A percentile compares a stretch with the other conserved stretches of the same genome.
Conservation (phyloP, 2,329 filamentous ascomycete genomes). For the Xenosphaeropsis pyriputrescens region DNA sequence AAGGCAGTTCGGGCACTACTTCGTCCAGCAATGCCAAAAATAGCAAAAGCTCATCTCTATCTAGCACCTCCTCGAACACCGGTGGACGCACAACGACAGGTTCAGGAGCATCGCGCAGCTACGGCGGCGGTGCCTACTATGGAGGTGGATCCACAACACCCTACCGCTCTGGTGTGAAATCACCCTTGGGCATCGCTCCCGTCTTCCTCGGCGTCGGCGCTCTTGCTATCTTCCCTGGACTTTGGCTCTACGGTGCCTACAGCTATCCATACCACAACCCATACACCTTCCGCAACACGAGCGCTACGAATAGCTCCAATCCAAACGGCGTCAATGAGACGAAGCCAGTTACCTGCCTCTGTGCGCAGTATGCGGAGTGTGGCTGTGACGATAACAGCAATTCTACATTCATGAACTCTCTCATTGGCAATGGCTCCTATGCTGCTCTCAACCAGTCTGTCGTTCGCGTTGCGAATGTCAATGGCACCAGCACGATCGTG, state of each 20-base stretch:
- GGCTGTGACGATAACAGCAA: slow-evolving; percentile 56
- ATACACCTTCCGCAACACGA: slow-evolving; percentile 35
- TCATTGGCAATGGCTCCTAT: slow-evolving; percentile 54
- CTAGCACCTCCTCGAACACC: slow-evolving; percentile 12
- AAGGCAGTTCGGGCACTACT: background rate
- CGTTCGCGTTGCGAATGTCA: slow-evolving; percentile 45
- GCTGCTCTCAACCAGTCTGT: slow-evolving; percentile 42
- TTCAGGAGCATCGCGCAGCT: slow-evolving; percentile 39
- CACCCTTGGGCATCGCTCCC: slow-evolving; percentile 33
- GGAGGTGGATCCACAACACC: slow-evolving; percentile 47
- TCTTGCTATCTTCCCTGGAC: slow-evolving; percentile 28
- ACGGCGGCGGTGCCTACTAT: slow-evolving; percentile 50
- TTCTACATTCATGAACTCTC: slow-evolving; percentile 38
- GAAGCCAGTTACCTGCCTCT: slow-evolving; percentile 45
- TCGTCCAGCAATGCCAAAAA: too few relatives aligned
- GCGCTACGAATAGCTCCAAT: slow-evolving; percentile 6
- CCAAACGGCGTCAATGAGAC: slow-evolving; percentile 32
- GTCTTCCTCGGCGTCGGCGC: slow-evolving; percentile 34
- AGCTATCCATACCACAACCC: slow-evolving; percentile 41
- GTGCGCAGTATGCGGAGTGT: slow-evolving; percentile 38
- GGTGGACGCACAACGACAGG: slow-evolving; percentile 41
- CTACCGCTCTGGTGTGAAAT: slow-evolving; percentile 37
- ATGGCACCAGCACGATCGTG: slow-evolving; percentile 48
- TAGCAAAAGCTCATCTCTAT: background rate
- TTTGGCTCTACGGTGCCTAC: slow-evolving; percentile 51